Base-by-base conservation (phyloP, 148 eudicot genomes). In the Suaeda aralocaspica region DNA sequence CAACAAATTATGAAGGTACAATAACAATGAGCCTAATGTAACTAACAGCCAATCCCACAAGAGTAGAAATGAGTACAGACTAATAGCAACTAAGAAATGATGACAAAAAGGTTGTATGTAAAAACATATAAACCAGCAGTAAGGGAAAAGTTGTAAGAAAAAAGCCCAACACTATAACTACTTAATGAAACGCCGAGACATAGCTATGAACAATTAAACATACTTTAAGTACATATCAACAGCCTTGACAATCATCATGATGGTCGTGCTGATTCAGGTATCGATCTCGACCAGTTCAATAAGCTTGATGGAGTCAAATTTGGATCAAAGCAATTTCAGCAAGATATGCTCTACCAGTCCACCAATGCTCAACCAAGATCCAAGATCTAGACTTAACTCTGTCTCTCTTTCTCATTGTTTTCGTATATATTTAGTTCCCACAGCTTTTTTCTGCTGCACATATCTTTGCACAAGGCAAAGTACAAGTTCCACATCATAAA, bases 201-300 rank as follows among this genome's bases (percentile, higher is more conserved):
- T n/a, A n/a, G n/a, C n/a, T n/a, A n/a, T n/a, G n/a, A n/a, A n/a
- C n/a, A n/a, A n/a, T n/a, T n/a, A n/a, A 19, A 24, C 78, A 0
- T 66, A 88, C 96, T 92, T 87, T 71, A 92, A 72, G 76, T 80
- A 92, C 73, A 84, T 76, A 72, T 92, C 90, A 59, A 92, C 77
- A 31, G 92, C 96, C 61, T 79, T 66, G 65, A 92, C 44, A 92
- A 64, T n/a, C 84, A 76, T 92, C 91, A 60, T 92, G 96, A 71
- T 41, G 92, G 92, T 71, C 96, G 85, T 30, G 92, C 90, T 21
- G 79, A 69, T 41, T 85, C 88, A 0, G 97, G 97, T 74, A 89
- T 72, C 60, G 83, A 79, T 75, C 74, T 76, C 10, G 92, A 67
- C 59, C n/a, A 92, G 63, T 30, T 78, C 74, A 69, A 83, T 28